These are phyloP conservation scores for Saururus chinensis DNA, from an alignment of 164 flowering plant genomes.

Conservation along the genomic window DNA sequence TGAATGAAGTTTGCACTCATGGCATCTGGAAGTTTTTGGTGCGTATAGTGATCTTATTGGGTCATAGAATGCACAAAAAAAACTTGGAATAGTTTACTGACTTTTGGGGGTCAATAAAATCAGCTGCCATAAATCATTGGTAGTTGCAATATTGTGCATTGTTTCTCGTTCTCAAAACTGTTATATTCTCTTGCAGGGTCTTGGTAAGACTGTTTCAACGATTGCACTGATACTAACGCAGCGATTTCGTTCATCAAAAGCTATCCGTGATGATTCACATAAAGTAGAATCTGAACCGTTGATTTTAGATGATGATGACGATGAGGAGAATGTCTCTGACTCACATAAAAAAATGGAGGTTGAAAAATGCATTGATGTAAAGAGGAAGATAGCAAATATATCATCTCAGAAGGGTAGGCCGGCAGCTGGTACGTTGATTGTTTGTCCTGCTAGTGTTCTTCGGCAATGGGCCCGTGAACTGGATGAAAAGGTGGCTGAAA, in stretches of 20 bases:
- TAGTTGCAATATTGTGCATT: background rate
- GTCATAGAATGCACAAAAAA: too few species aligned
- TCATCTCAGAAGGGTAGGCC: slow-evolving; percentile 44
- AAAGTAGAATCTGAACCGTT: slow-evolving; percentile 48
- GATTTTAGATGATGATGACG: slow-evolving; percentile 81
- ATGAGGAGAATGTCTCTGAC: slow-evolving; percentile 29
- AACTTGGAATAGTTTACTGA: background rate
- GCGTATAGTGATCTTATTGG: background rate
- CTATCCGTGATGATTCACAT: slow-evolving; percentile 21
- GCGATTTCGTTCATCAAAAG: slow-evolving; percentile 31
- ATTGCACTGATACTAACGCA: slow-evolving; percentile 87
- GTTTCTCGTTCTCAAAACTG: background rate
- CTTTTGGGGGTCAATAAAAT: background rate
- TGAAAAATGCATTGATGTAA: slow-evolving; percentile 25
- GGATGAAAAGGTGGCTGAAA: slow-evolving; percentile 66
- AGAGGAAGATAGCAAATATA: slow-evolving; percentile 10
- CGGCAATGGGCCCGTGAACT: slow-evolving; percentile 94
- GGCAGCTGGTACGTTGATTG: slow-evolving; percentile 86
- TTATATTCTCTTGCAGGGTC: slow-evolving; percentile 52
- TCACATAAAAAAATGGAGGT: slow-evolving; percentile 21
- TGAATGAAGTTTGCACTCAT: background rate
- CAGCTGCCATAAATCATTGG: too few species aligned
- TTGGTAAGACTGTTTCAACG: slow-evolving; percentile 89
- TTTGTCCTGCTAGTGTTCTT: slow-evolving; percentile 94
- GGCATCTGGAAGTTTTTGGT: background rate